phyloP scores from a whole-genome alignment of 345 rosid species.

The Moricandia arvensis region DNA sequence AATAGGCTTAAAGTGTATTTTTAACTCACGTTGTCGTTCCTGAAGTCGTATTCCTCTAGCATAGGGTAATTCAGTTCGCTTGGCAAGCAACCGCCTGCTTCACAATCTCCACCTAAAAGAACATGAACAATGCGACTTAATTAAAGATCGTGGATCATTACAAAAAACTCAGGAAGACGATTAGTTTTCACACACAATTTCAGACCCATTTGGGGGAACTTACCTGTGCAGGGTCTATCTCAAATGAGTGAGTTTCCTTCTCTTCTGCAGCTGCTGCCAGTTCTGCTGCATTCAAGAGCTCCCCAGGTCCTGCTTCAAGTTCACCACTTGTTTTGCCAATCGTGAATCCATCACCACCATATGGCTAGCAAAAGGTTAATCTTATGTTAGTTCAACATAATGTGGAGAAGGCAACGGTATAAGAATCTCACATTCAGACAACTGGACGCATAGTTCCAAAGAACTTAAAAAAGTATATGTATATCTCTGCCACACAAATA shows the following conservation, averaged over 20 bases:
- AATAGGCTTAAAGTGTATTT: neutral
- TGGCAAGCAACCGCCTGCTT: constrained; percentile 98
- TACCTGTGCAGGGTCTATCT: constrained; percentile 89
- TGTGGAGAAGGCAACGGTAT: too few species aligned
- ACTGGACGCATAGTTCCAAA: constrained; percentile 1
- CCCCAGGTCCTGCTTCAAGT: constrained; percentile 57
- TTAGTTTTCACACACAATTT: neutral
- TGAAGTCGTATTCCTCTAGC: constrained; percentile 97
- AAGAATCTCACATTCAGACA: too few species aligned
- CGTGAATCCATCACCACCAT: constrained; percentile 62
- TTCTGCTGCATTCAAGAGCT: constrained; percentile 78
- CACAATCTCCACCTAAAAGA: constrained; percentile 82
- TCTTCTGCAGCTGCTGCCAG: constrained; percentile 93
- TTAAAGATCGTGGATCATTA: constrained; percentile 6
- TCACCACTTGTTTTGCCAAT: constrained; percentile 76
- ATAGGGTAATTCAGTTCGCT: constrained; percentile 95
- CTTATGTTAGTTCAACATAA: neutral
- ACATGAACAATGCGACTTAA: constrained; percentile 18
- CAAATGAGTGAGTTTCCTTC: constrained; percentile 90
- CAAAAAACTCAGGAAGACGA: neutral
- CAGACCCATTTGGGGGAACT: neutral
- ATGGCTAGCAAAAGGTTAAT: constrained; percentile 38
- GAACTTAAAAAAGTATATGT: neutral
- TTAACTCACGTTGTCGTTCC: constrained; percentile 79
- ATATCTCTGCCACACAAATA: neutral